These are phyloP conservation scores for Solanum boliviense DNA, from an alignment of 257 asterid genomes.

Conservation along the genomic window DNA sequence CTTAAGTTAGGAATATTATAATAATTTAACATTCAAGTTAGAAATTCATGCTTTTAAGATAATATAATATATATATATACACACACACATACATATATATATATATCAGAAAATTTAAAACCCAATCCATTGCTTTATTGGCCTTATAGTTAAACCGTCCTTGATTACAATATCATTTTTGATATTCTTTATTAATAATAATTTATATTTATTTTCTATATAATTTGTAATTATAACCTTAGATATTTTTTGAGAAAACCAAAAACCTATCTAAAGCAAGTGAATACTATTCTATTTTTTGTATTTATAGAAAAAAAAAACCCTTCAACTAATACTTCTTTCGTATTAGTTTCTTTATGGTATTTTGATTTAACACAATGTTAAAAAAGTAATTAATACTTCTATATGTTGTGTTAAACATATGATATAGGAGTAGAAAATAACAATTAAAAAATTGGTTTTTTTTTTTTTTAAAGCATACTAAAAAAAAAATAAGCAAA, in stretches of 20 bases:
- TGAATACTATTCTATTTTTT: neutral
- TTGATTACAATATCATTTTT: neutral
- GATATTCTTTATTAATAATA: neutral
- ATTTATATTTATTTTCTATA: neutral
- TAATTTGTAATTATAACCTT: neutral
- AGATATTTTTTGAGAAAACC: neutral
- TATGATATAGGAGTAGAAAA: neutral
- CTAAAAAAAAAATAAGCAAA: neutral
- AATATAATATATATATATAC: too few relatives aligned
- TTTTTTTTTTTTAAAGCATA: neutral
- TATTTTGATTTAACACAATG: too few relatives aligned
- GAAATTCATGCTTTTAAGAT: too few relatives aligned
- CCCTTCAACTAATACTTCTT: neutral
- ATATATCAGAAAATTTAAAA: too few relatives aligned
- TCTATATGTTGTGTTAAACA: neutral
- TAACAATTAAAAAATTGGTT: too few relatives aligned
- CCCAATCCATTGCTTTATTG: neutral
- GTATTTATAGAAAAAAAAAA: neutral
- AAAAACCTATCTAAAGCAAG: neutral
- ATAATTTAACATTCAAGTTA: too few relatives aligned
- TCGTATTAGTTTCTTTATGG: neutral
- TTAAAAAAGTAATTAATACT: too few relatives aligned
- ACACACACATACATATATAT: too few relatives aligned
- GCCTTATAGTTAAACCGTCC: neutral
- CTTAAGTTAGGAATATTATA: too few relatives aligned